Percentiles rank a stretch among this genome's conserved stretches.
These are phyloP conservation scores for Russula ochroleuca DNA, from an alignment of 768 basidiomycete genomes.

Conservation along the genomic window DNA sequence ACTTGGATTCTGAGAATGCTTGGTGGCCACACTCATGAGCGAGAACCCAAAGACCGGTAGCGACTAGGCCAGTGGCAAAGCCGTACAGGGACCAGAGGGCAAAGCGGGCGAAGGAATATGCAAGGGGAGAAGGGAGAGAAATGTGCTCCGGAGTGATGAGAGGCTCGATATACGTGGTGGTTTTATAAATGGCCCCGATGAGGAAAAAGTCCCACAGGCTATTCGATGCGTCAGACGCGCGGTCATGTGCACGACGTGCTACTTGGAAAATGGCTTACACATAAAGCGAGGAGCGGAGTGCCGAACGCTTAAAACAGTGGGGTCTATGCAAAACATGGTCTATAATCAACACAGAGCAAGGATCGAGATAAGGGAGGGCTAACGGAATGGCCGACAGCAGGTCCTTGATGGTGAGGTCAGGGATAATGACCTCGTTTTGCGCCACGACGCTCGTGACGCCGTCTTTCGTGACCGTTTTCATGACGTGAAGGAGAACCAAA, in stretches of 20 bases:
- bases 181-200: conserved; percentile 64
- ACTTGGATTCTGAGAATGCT: conserved; percentile 89
- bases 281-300: conserved; percentile 71
- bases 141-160: conserved; percentile 54
- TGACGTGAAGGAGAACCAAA: conserved; percentile 5
- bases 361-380: conserved; percentile 29
- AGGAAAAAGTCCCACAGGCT: conserved; percentile 74
- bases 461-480: conserved; percentile 26
- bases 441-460: conserved; percentile 35
- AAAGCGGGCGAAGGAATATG: conserved; percentile 59
- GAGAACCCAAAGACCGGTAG: conserved; percentile 91
- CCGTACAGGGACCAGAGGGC: conserved; percentile 77
- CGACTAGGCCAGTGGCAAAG: conserved; percentile 79
- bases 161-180: conserved; percentile 58
- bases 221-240: conserved; percentile 26
- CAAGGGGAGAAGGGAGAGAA: conserved; percentile 53
- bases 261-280: conserved; percentile 51
- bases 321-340: conserved; percentile 40
- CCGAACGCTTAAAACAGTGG: conserved; percentile 90
- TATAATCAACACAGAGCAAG: background rate
- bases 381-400: conserved; percentile 79
- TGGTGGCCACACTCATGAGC: conserved; percentile 97
- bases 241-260: background rate
- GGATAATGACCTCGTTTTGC: conserved; percentile 64
- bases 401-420: conserved; percentile 85